Base-by-base conservation (phyloP, 371 early-diverging fungal species). In the Sporodiniella umbellata region DNA sequence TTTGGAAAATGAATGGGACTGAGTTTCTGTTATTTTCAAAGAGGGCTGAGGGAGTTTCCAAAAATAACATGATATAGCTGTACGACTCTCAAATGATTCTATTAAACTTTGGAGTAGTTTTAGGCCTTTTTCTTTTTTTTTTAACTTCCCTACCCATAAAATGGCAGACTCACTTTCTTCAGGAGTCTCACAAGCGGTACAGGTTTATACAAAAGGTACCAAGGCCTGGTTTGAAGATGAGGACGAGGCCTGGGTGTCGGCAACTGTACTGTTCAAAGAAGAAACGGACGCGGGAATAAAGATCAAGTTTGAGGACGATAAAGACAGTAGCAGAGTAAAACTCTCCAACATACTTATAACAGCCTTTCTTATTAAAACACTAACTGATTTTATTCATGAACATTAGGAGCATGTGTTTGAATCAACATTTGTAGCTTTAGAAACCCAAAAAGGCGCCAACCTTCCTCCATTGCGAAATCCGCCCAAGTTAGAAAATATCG, bases 401-500 rank as follows among this genome's bases (percentile, higher is more conserved):
- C 14, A 5, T n/a, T 35, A 90, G 91, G 84, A 88, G 45, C 75
- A 86, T 54, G 72, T 71, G 21, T 86, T 90, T 64, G 84, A 85
- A 51, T 79, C 86, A 24, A 86, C 90, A 10, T 60, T 86, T 30
- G 64, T 67, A 37, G 80, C 88, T 62, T 75, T 94, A 15, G 68
- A 78, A 45, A 84, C 81, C 43, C 60, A 60, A 51, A 86, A 87
- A 54, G 81, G 74, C 48, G 75, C 77, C 26, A 81, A 78, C 42
- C 76, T 95, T 33, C 95, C 94, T 11, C 94, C 93, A 15, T 70
- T 95, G 43, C 82, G 92, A 64, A 95, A 95, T 64, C 95, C 98
- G 21, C 92, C 91, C 0, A 69, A 80, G 42, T 70, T 91, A 48
- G 95, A 95, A 53, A 89, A 91, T 43, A 87, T 86, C 40, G 96